phyloP scores from a whole-genome alignment of 208 protist genomes.

The Willaertia magna region DNA sequence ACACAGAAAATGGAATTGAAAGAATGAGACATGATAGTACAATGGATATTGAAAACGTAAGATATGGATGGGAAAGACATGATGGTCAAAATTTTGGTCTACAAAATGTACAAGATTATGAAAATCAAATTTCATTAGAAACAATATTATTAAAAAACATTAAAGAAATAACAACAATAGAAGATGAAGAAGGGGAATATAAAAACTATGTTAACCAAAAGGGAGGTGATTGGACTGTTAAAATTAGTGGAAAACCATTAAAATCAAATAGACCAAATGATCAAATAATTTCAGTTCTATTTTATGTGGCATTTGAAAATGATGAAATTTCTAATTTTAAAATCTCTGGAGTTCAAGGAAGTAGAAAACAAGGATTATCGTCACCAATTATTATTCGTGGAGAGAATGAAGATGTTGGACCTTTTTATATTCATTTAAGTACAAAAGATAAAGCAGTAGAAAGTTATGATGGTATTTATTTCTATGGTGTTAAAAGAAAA shows the following conservation, averaged over 20 bases:
- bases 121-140: not conserved
- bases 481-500: not conserved
- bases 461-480: not conserved
- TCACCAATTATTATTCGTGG: not conserved
- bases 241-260: not conserved
- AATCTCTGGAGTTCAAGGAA: not conserved
- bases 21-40: not conserved
- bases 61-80: not conserved
- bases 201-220: not conserved
- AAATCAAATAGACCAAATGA: not conserved
- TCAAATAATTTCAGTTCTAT: not conserved
- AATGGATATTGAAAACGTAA: not conserved
- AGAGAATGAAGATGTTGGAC: not conserved
- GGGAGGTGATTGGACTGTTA: conserved; percentile 4
- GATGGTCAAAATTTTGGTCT: not conserved
- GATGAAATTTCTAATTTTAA: not conserved
- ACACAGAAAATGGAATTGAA: not conserved
- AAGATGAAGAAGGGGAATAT: not conserved
- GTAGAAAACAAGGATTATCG: not conserved
- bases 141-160: not conserved
- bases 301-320: not conserved
- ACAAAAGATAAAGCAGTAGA: not conserved
- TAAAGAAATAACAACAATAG: not conserved
- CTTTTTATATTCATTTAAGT: not conserved
- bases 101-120: not conserved